Percentiles rank a stretch among this genome's conserved stretches.
Conservation (phyloP, 345 rosid genomes). For the Raphanus raphanistrum region DNA sequence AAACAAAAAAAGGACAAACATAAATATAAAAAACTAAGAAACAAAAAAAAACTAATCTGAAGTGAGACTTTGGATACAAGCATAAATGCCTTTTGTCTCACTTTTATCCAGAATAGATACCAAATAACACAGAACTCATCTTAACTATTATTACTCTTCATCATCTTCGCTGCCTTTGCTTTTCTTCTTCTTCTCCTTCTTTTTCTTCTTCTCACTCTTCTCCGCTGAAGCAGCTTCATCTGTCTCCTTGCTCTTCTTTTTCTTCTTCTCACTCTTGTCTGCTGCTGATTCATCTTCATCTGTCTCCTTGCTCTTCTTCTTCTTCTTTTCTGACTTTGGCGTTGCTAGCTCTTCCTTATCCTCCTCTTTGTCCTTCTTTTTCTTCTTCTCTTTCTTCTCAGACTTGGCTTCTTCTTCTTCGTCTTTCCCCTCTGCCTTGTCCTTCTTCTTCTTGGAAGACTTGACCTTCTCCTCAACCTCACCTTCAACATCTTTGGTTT, state of each 20-base stretch:
- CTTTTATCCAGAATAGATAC: slow-evolving; percentile 28
- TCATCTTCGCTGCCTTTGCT: slow-evolving; percentile 39
- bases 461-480: slow-evolving; percentile 41
- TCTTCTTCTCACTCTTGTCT: slow-evolving; percentile 64
- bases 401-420: slow-evolving; percentile 43
- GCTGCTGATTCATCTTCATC: slow-evolving; percentile 47
- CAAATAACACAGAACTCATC: not conserved
- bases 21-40: slow-evolving; percentile 16
- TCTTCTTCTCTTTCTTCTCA: slow-evolving; percentile 48
- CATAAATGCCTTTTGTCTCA: slow-evolving; percentile 41
- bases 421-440: slow-evolving; percentile 49
- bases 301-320: slow-evolving; percentile 67
- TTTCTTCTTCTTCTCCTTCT: slow-evolving; percentile 58
- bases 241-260: slow-evolving; percentile 68
- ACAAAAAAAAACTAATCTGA: slow-evolving; percentile 1
- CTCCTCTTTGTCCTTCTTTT: slow-evolving; percentile 49
- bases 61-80: slow-evolving; percentile 39
- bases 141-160: not conserved
- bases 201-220: slow-evolving; percentile 58
- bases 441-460: slow-evolving; percentile 46
- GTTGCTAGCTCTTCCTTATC: slow-evolving; percentile 47
- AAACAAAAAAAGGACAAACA: not conserved
- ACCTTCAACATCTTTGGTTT: slow-evolving; percentile 38
- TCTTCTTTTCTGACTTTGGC: slow-evolving; percentile 70
- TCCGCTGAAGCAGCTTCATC: slow-evolving; percentile 48